These are phyloP conservation scores for Lactifluus echinatus DNA, from an alignment of 768 basidiomycete species.

Conservation along the genomic window DNA sequence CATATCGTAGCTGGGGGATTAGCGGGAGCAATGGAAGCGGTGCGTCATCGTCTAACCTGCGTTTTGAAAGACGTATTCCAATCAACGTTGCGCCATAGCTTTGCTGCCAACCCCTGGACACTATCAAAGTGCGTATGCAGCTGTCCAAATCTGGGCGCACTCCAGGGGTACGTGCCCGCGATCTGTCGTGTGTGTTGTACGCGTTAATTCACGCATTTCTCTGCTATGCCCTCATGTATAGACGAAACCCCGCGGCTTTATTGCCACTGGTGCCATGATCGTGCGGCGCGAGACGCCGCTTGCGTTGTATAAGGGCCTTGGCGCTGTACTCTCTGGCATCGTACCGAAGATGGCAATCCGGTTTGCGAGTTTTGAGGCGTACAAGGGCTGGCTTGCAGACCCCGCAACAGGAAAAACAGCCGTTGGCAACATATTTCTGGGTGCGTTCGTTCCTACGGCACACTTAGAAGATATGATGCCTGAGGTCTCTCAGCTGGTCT, in stretches of 20 bases:
- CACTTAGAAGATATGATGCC: neutral
- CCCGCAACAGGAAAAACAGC: slow-evolving; percentile 70
- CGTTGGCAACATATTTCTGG: slow-evolving; percentile 76
- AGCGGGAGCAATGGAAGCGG: slow-evolving; percentile 90
- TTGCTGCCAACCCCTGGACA: slow-evolving; percentile 89
- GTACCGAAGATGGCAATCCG: slow-evolving; percentile 99
- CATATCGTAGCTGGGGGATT: slow-evolving; percentile 93
- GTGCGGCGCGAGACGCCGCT: slow-evolving; percentile 86
- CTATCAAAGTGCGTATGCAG: slow-evolving; percentile 99
- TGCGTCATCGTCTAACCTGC: slow-evolving; percentile 32
- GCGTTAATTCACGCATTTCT: neutral
- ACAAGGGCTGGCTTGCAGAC: slow-evolving; percentile 77
- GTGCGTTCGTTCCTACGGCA: slow-evolving; percentile 35
- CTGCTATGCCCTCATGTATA: slow-evolving; percentile 25
- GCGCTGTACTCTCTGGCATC: slow-evolving; percentile 93
- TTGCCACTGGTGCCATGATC: slow-evolving; percentile 86
- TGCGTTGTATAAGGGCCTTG: slow-evolving; percentile 95
- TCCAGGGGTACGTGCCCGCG: slow-evolving; percentile 65
- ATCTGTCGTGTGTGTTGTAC: neutral
- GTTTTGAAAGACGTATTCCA: neutral
- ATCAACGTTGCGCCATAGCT: slow-evolving; percentile 34
- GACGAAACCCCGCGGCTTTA: slow-evolving; percentile 88
- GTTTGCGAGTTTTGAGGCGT: slow-evolving; percentile 95
- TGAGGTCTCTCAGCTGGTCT: slow-evolving; percentile 60
- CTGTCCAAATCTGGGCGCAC: slow-evolving; percentile 70